These are phyloP conservation scores for Phytophthora megakarya DNA, from an alignment of 352 stramenopile species.

Conservation along the genomic window DNA sequence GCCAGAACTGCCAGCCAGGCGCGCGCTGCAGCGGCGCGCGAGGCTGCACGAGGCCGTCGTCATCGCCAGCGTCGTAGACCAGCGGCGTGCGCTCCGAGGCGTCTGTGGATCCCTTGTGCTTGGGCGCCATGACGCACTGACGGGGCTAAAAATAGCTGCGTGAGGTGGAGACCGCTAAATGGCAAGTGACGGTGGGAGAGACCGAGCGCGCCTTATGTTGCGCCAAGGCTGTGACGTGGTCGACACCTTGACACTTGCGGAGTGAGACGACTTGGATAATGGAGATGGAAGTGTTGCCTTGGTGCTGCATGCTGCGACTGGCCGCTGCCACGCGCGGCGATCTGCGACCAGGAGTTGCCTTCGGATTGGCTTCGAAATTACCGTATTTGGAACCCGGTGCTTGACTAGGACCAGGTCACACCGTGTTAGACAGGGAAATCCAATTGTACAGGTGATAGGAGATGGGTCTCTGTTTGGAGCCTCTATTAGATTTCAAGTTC, in stretches of 20 bases:
- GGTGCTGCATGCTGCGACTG: constrained; percentile 14
- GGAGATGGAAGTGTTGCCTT: neutral
- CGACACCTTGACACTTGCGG: constrained; percentile 11
- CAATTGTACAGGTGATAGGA: neutral
- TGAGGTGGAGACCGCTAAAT: constrained; percentile 11
- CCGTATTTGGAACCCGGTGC: neutral
- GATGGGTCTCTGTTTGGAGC: neutral
- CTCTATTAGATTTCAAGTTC: neutral
- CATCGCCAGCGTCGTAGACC: constrained; percentile 20
- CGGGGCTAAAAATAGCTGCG: neutral
- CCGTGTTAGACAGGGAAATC: constrained; percentile 5
- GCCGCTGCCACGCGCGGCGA: constrained; percentile 14
- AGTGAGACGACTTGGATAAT: neutral
- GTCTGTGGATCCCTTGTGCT: constrained; percentile 29
- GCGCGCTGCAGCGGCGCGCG: constrained; percentile 44
- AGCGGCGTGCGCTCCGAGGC: constrained; percentile 44
- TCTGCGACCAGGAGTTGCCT: constrained; percentile 18
- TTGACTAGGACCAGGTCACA: neutral
- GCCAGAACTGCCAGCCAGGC: constrained; percentile 74
- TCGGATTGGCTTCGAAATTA: constrained; percentile 14
- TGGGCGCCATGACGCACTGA: constrained; percentile 25
- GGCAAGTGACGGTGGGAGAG: constrained; percentile 22
- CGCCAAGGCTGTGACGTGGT: constrained; percentile 23
- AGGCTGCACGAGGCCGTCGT: constrained; percentile 16
- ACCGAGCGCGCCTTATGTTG: constrained; percentile 18